Percentiles rank a stretch among this genome's conserved stretches.
phyloP scores from a whole-genome alignment of 202 grass and related monocot genomes.

The Cymbopogon flexuosus region DNA sequence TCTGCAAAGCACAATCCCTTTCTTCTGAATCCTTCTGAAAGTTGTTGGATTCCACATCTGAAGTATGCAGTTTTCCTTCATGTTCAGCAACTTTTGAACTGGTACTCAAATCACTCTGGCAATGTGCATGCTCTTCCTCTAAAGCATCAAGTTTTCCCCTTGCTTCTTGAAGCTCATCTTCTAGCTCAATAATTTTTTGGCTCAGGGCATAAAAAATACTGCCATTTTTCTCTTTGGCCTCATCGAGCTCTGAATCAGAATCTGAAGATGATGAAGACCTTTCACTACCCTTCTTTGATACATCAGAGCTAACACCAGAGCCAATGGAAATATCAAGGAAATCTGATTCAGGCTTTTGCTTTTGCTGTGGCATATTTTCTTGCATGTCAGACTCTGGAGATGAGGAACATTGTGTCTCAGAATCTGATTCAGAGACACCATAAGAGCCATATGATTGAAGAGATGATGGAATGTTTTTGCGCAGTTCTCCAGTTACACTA shows the following conservation, averaged over 20 bases:
- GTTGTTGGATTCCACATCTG: conserved; percentile 29
- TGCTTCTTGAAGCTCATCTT: conserved; percentile 62
- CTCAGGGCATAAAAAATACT: conserved; percentile 49
- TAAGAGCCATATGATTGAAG: conserved; percentile 52
- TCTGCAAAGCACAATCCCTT: not conserved
- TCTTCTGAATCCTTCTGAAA: conserved; percentile 48
- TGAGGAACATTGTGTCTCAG: conserved; percentile 45
- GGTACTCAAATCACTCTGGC: conserved; percentile 18
- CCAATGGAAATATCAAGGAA: conserved; percentile 56
- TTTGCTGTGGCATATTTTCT: conserved; percentile 29
- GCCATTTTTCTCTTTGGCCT: conserved; percentile 52
- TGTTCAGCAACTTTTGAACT: conserved; percentile 38
- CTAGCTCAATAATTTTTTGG: conserved; percentile 67
- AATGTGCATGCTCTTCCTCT: conserved; percentile 46
- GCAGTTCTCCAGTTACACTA: conserved; percentile 69
- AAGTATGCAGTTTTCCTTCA: conserved; percentile 35
- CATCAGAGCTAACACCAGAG: conserved; percentile 46
- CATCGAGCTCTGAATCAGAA: conserved; percentile 64
- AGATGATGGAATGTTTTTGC: conserved; percentile 63
- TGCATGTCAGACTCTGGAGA: conserved; percentile 29
- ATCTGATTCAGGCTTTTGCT: conserved; percentile 42
- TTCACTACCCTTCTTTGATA: conserved; percentile 59
- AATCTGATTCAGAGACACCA: conserved; percentile 53
- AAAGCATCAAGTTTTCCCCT: conserved; percentile 49
- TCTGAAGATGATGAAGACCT: conserved; percentile 64